Conservation (phyloP, 106 monocot genomes). For the Posidonia australis region DNA sequence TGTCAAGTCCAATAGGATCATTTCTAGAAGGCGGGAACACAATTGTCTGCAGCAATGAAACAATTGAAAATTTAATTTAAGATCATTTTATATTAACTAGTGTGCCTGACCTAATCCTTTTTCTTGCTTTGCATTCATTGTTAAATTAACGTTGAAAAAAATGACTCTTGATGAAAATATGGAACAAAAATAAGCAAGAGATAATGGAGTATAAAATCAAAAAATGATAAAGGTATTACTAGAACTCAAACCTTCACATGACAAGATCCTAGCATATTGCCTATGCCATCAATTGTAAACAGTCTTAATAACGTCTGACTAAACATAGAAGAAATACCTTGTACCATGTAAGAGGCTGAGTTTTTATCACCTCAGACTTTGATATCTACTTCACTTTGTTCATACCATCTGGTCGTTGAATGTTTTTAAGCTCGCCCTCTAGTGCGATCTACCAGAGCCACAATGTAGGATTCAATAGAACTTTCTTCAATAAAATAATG, state of each 20-base stretch:
- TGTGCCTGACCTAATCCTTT: too few relatives aligned
- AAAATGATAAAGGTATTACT: too few relatives aligned
- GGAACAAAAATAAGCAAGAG: too few relatives aligned
- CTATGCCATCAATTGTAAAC: too few relatives aligned
- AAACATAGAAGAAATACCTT: conserved; percentile 40
- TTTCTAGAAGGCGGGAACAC: conserved; percentile 53
- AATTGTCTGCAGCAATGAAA: conserved; percentile 29
- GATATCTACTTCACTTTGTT: conserved; percentile 48
- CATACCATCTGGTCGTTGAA: conserved; percentile 32
- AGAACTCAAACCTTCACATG: too few relatives aligned
- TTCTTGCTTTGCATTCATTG: too few relatives aligned
- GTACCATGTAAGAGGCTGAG: conserved; percentile 93
- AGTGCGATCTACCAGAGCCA: conserved; percentile 54
- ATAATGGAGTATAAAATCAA: too few relatives aligned
- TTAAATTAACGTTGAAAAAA: too few relatives aligned
- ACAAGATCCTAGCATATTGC: not conserved
- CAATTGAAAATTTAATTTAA: conserved; percentile 1
- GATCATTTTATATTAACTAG: too few relatives aligned
- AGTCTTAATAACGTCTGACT: not conserved
- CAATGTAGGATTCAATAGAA: not conserved
- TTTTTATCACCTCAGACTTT: conserved; percentile 36
- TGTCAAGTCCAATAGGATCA: conserved; percentile 87
- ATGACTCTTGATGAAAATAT: too few relatives aligned
- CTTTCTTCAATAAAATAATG: too few relatives aligned
- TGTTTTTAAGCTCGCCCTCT: conserved; percentile 52